phyloP scores from a whole-genome alignment of 768 basidiomycete genomes.

The Amanita thiersii region DNA sequence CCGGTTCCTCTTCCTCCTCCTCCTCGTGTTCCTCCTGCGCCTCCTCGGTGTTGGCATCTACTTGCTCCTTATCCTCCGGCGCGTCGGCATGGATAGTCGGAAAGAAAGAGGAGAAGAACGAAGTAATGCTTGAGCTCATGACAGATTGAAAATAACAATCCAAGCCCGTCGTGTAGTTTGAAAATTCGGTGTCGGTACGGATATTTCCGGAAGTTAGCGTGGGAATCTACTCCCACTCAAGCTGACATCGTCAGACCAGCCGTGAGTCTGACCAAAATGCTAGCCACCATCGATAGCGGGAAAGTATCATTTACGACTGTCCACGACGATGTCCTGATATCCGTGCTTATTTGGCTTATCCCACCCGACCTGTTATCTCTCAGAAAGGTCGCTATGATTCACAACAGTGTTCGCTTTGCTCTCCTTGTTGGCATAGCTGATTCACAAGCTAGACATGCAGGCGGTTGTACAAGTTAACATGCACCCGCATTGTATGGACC shows the following conservation, averaged over 20 bases:
- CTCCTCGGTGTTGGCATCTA: constrained; percentile 45
- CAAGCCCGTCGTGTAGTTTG: not conserved
- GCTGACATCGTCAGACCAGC: not conserved
- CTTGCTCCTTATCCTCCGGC: constrained; percentile 37
- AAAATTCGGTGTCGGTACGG: constrained; percentile 4
- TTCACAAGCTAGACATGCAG: constrained; percentile 37
- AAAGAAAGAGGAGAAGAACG: constrained; percentile 39
- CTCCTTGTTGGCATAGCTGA: not conserved
- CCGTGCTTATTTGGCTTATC: constrained; percentile 22
- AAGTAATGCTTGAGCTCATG: constrained; percentile 31
- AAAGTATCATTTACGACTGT: constrained; percentile 8
- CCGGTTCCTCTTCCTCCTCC: constrained; percentile 59
- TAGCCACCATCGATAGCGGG: not conserved
- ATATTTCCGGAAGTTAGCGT: constrained; percentile 3
- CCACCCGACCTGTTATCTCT: constrained; percentile 32
- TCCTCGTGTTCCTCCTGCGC: constrained; percentile 22
- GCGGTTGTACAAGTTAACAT: constrained; percentile 34
- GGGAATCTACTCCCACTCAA: not conserved
- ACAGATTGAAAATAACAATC: constrained; percentile 9
- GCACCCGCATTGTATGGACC: constrained; percentile 48
- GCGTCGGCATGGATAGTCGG: constrained; percentile 36
- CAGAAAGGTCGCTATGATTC: constrained; percentile 27
- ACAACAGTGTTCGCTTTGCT: not conserved
- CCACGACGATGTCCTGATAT: constrained; percentile 23
- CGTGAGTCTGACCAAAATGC: too few relatives aligned